Evolutionary conservation across 495 filamentous ascomycete species (phyloP), one percentile per base, ranked within the genome.

Genomic region (Podospora australis): DNA sequence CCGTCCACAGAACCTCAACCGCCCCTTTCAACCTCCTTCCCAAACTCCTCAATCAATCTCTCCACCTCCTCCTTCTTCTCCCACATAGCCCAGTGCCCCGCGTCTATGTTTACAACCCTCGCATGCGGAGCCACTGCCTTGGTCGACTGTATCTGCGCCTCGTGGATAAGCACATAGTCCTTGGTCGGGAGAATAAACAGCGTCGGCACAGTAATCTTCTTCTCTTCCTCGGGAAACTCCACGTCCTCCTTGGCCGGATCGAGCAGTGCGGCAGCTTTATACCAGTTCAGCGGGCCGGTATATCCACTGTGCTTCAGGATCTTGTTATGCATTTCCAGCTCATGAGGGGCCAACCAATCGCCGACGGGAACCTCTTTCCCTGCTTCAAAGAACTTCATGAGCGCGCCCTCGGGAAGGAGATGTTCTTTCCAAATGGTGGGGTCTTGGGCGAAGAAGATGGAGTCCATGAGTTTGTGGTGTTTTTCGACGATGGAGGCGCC

Each of bases 221-320:
- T 36, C n/a, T 36, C 32, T 17, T 36, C 32, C 32, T n/a, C 32
- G 2, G 32, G 32, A n/a, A 36, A 36, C 7, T 36, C 32, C 13
- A 16, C n/a, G 19, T 36, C 32, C n/a, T 36, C 32, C 19, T 36
- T 36, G 32, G 32, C 32, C 0, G 32, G 32, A 7, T 17, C 32
- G 9, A n/a, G 19, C 14, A 36, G 19, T 8, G 19, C 32, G 19
- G 34, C 46, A 40, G 49, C 39, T 28, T 56, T 50, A 46, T 60
- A 63, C 60, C 60, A 63, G 24, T 44, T 54, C 6, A 55, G 38
- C 11, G 41, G 25, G 8, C 52, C 47, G 2, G 24, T 26, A 25
- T 56, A 58, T 26, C 50, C 46, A 24, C 42, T 29, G 14, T n/a
- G n/a, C 9, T 48, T 41, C 24, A 63, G 50, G 16, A 48, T 55